Percentiles rank a stretch among this genome's conserved stretches.
phyloP scores from a whole-genome alignment of 495 filamentous ascomycete species.

The Beverwykella pulmonaria region DNA sequence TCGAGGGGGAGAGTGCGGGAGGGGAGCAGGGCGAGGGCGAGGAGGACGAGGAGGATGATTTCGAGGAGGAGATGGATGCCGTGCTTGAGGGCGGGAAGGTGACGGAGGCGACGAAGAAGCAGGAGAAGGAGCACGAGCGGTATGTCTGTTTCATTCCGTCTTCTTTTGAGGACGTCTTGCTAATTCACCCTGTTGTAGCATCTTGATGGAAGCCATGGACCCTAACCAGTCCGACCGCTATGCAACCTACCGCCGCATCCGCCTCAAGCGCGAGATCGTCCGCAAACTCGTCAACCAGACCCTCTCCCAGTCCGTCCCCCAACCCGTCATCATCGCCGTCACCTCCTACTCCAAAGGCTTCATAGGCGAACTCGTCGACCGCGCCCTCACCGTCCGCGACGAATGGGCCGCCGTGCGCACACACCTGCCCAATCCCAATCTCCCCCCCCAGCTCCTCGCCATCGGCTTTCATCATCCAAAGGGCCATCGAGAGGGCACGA shows the following conservation, averaged over 20 bases:
- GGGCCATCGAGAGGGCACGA: slow-evolving; percentile 4
- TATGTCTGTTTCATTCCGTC: slow-evolving; percentile 2
- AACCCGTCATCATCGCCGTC: slow-evolving; percentile 75
- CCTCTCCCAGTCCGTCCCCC: slow-evolving; percentile 82
- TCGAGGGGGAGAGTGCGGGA: slow-evolving; percentile 37
- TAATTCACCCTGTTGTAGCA: slow-evolving; percentile 42
- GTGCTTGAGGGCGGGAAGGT: slow-evolving; percentile 63
- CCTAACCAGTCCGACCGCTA: slow-evolving; percentile 70
- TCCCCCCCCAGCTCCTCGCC: slow-evolving; percentile 34
- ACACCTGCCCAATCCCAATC: slow-evolving; percentile 29
- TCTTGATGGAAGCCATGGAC: slow-evolving; percentile 72
- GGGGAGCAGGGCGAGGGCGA: slow-evolving; percentile 57
- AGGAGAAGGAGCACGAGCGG: slow-evolving; percentile 62
- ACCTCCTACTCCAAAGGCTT: slow-evolving; percentile 83
- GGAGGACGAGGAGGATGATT: slow-evolving; percentile 68
- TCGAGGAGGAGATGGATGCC: slow-evolving; percentile 58
- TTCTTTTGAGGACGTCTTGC: not conserved
- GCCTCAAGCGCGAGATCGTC: slow-evolving; percentile 57
- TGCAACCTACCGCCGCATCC: slow-evolving; percentile 70
- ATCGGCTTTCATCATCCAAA: slow-evolving; percentile 29
- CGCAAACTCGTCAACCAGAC: slow-evolving; percentile 68
- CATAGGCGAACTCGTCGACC: slow-evolving; percentile 79
- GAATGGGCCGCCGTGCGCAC: slow-evolving; percentile 66
- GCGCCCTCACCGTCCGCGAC: slow-evolving; percentile 73
- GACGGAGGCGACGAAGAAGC: slow-evolving; percentile 69